phyloP scores from a whole-genome alignment of 257 asterid genomes.

The Solanum piurae region DNA sequence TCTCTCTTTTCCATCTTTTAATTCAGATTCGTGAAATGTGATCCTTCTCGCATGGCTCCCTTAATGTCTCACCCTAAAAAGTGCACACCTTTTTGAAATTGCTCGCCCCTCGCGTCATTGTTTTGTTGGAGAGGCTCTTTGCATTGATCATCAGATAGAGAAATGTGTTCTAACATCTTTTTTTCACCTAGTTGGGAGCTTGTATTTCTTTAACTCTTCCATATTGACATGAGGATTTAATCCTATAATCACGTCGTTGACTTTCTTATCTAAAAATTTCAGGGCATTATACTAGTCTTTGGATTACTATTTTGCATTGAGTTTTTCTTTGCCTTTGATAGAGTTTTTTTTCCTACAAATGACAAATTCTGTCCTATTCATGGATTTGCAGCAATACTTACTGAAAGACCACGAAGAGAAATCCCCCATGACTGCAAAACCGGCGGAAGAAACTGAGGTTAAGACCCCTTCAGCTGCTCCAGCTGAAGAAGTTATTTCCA shows the following conservation, averaged over 20 bases:
- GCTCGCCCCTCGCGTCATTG: background rate
- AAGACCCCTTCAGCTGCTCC: constrained; percentile 22
- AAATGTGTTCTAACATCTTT: background rate
- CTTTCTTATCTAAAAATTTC: background rate
- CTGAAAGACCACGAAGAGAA: constrained; percentile 44
- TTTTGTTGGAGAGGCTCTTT: background rate
- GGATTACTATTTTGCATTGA: background rate
- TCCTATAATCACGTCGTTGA: background rate
- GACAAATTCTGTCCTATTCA: background rate
- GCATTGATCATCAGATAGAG: background rate
- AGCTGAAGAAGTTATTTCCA: constrained; percentile 26
- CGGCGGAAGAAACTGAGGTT: constrained; percentile 40
- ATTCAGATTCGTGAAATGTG: background rate
- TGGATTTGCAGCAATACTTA: constrained; percentile 49
- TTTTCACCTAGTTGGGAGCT: background rate
- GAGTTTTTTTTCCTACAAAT: background rate
- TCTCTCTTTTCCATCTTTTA: background rate
- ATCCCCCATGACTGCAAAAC: constrained; percentile 12
- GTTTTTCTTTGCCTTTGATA: background rate
- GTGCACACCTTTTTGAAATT: background rate
- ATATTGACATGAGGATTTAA: background rate
- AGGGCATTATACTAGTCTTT: background rate
- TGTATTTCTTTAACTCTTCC: background rate
- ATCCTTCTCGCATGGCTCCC: background rate
- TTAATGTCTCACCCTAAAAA: background rate